These are phyloP conservation scores for Clarkia xantiana DNA, from an alignment of 345 rosid species.

Conservation along the genomic window DNA sequence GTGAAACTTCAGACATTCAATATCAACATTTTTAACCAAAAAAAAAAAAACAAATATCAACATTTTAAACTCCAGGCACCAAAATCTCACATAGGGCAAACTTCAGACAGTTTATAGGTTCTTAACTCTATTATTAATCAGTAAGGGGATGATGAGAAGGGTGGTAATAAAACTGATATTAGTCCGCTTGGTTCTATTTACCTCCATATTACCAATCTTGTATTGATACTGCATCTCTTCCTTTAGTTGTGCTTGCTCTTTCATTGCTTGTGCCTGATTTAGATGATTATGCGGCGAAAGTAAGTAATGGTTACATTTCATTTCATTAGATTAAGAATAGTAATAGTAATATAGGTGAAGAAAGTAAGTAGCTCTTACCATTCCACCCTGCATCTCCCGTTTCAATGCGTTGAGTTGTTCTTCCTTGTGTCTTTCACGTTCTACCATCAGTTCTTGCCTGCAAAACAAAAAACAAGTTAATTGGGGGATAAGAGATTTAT, in stretches of 20 bases:
- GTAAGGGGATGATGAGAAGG: neutral
- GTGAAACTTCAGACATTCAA: too few relatives aligned
- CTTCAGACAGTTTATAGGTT: too few relatives aligned
- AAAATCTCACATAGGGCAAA: too few relatives aligned
- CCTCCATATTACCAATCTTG: constrained; percentile 92
- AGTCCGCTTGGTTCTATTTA: constrained; percentile 5
- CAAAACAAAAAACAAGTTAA: constrained; percentile 3
- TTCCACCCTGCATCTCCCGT: constrained; percentile 87
- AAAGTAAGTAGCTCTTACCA: constrained; percentile 34
- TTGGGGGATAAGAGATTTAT: too few relatives aligned
- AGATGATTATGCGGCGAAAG: neutral
- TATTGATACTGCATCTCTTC: constrained; percentile 93
- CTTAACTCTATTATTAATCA: too few relatives aligned
- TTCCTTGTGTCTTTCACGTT: constrained; percentile 88
- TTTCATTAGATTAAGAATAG: neutral
- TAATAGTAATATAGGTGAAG: neutral
- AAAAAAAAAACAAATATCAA: too few relatives aligned
- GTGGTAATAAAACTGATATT: neutral
- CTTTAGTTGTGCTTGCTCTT: constrained; percentile 75
- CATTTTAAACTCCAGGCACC: too few relatives aligned
- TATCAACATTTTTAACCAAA: too few relatives aligned
- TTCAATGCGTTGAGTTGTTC: constrained; percentile 61
- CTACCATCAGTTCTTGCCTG: constrained; percentile 66
- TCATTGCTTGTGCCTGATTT: constrained; percentile 87
- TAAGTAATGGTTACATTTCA: neutral